Base-by-base conservation (phyloP, 2,329 filamentous ascomycete species). In the Apiospora phragmitis region DNA sequence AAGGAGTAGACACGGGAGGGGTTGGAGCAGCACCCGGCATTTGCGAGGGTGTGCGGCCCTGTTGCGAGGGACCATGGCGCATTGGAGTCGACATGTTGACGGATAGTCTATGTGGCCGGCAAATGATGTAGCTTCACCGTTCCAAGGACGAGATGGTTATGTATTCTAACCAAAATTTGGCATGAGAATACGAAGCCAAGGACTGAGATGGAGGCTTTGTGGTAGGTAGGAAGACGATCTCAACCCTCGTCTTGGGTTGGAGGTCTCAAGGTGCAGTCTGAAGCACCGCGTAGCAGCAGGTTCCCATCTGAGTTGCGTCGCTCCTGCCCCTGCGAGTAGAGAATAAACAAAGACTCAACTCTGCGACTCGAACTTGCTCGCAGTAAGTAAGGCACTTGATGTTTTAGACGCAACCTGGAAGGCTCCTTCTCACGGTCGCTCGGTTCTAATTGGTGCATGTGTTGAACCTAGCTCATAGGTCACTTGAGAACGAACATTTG, bases 1-100 rank as follows among this genome's bases (percentile, higher is more conserved):
- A 91, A 18, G 90, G 90, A 1, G 90, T 92, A 45, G 90, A 91
- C 32, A 90, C 89, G n/a, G 89, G 89, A 18, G 90, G 90, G 7
- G 90, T 91, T 3, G 87, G 88, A 6, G 82, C 87, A 2, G 86
- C 83, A 70, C 86, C 79, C 24, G 82, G 79, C 49, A 82, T 78
- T 74, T 88, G 86, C 24, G 84, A 85, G 4, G 85, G 85, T 3
- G 85, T 86, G 45, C 82, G 81, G n/a, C 85, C 85, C 78, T 86
- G 85, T 74, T 86, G 84, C 18, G 87, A 89, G 55, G 85, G 80
- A 7, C 77, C 79, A 45, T 79, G 78, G 35, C 79, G 78, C 78
- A 80, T 80, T 6, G 79, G 79, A 21, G 79, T 80, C 67, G 79
- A 79, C 79, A 80, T 80, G n/a, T 69, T 74, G 62, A 66, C 5